Conservation (phyloP, 768 basidiomycete species). For the Podaxis rugospora region DNA sequence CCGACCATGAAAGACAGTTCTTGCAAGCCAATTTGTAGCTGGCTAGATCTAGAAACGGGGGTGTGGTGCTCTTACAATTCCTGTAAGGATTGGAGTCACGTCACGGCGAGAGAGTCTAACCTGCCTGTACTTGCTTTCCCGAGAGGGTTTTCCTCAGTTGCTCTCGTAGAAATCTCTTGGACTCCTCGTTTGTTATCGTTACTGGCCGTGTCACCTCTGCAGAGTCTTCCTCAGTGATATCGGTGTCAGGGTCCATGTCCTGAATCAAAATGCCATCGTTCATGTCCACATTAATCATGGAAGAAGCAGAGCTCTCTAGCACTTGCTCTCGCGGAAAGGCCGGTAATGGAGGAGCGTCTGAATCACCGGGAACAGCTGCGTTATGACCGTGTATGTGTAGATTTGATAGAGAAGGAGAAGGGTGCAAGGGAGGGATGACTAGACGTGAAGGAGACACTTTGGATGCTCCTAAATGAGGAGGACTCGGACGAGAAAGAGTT, state of each 20-base stretch:
- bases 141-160: slow-evolving; percentile 67
- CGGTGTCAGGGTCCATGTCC: slow-evolving; percentile 63
- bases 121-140: slow-evolving; percentile 43
- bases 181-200: slow-evolving; percentile 41
- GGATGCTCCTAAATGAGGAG: slow-evolving; percentile 18
- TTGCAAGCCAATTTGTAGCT: slow-evolving; percentile 27
- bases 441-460: slow-evolving; percentile 50
- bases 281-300: slow-evolving; percentile 61
- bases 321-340: slow-evolving; percentile 24
- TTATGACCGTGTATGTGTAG: slow-evolving; percentile 53
- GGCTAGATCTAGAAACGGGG: slow-evolving; percentile 26
- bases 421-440: slow-evolving; percentile 45
- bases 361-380: slow-evolving; percentile 26
- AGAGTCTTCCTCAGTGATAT: slow-evolving; percentile 56
- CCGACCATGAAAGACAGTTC: slow-evolving; percentile 39
- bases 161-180: slow-evolving; percentile 63
- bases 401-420: slow-evolving; percentile 52
- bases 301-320: slow-evolving; percentile 66
- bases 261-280: slow-evolving; percentile 68
- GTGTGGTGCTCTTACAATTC: slow-evolving; percentile 23
- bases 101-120: slow-evolving; percentile 24
- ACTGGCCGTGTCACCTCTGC: slow-evolving; percentile 37
- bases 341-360: slow-evolving; percentile 19
- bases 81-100: not conserved
- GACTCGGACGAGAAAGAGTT: slow-evolving; percentile 41